Conservation (phyloP, 148 eudicot genomes). For the Silene uniflora region DNA sequence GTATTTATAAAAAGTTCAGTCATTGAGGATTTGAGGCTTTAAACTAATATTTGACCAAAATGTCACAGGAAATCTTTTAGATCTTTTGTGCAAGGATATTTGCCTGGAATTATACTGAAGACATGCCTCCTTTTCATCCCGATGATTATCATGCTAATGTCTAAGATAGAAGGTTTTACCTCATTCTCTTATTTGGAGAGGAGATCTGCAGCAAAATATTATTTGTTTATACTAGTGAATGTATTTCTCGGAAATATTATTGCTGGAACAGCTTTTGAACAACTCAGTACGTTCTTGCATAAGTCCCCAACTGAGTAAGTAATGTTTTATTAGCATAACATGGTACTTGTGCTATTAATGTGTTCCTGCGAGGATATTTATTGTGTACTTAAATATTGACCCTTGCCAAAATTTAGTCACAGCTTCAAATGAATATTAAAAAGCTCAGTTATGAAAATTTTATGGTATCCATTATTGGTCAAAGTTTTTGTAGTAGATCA, state of each 20-base stretch:
- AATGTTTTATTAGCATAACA: not conserved
- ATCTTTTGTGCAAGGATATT: constrained; percentile 51
- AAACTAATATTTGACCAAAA: not conserved
- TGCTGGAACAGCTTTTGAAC: constrained; percentile 56
- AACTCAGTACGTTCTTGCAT: constrained; percentile 44
- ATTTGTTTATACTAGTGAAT: constrained; percentile 52
- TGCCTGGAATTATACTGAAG: constrained; percentile 59
- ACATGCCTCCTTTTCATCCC: constrained; percentile 51
- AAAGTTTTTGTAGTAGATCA: not conserved
- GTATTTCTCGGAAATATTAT: constrained; percentile 58
- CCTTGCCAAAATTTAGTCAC: not conserved
- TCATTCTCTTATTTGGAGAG: constrained; percentile 52
- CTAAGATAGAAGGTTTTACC: constrained; percentile 55
- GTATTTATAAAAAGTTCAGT: not conserved
- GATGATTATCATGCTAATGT: constrained; percentile 46
- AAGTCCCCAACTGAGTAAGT: constrained; percentile 56
- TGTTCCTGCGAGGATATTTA: not conserved
- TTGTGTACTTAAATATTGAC: not conserved
- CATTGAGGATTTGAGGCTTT: not conserved
- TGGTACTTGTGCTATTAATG: not conserved
- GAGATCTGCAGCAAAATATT: constrained; percentile 49
- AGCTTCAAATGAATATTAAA: not conserved
- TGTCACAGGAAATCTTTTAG: constrained; percentile 34
- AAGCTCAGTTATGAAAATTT: not conserved
- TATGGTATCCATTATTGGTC: not conserved